Base-by-base conservation (phyloP, 2,329 filamentous ascomycete species). In the Fusarium protoensiforme region DNA sequence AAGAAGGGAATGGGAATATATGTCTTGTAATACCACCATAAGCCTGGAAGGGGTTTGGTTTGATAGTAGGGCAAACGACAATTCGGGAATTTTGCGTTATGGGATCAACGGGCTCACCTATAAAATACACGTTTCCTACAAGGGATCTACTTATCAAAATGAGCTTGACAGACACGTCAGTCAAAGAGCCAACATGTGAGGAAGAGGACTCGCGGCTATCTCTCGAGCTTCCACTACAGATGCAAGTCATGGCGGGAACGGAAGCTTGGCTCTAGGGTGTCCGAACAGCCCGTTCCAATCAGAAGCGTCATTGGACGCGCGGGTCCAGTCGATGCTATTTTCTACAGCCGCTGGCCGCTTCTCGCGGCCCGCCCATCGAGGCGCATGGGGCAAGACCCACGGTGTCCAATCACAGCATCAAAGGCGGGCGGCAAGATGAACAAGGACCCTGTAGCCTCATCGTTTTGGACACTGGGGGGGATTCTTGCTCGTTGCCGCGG, bases 291-390 rank as follows among this genome's bases (percentile, higher is more conserved):
- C 16, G 35, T 61, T 31, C 62, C 54, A 67, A 65, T 65, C 48
- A 71, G 63, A 60, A 54, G 57, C 46, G 46, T 51, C 22, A 39
- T 43, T 48, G 31, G 20, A 22, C 56, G 65, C 59, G 71, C 63
- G 73, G 75, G 61, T 74, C 56, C 58, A 61, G 33, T 58, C 63
- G 63, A 71, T 74, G 68, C 72, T 75, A 78, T 77, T 75, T 76
- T 77, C 73, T 77, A 69, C 75, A 78, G 74, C 65, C 75, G 75
- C 75, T 74, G 75, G 71, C 75, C 74, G 68, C 73, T 65, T 73
- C 64, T 61, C 61, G 67, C 74, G 75, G 74, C 75, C 75, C 67
- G 72, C 27, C 24, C 24, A 24, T 57, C 29, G 24, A 33, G 48
- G 48, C 48, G 48, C 48, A 53, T 66, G 67, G 29, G 67, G 29